Evolutionary conservation across 805 yeast genomes (phyloP), one percentile per base, ranked within the genome.

Genomic region (Cyberlindnera meyerae): DNA sequence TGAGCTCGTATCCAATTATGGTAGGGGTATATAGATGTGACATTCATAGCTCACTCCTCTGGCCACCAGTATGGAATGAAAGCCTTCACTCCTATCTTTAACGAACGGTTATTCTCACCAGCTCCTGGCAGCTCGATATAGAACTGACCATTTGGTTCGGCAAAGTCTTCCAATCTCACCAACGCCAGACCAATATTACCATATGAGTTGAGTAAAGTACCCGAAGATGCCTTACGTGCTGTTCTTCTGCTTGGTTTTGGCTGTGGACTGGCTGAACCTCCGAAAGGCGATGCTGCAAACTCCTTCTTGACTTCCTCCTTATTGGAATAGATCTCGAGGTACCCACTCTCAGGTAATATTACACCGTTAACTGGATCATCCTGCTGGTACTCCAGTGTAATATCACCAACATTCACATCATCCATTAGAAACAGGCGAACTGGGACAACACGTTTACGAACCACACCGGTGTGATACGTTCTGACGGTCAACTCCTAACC

Each of bases 401-500:
- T 24, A 9, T 49, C 40, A 4, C 54, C 37, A 11, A 37, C 36
- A 45, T 39, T 7, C 8, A 16, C 8, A 20, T 45, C 42, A 7
- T 47, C 42, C 11, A 41, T 18, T 5, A 45, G 32, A 27, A 39
- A 49, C 6, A 54, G n/a, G 30, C 63, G 66, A 2, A 81, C 77
- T 0, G 97, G 97, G 31, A 85, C 75, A 3, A 87, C 65, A 37
- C 97, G 66, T 51, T 89, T 88, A 21, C 95, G 69, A n/a, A 89
- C 74, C 2, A 79, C 73, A 4, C 96, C 96, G 22, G 82, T 78
- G 42, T 84, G 85, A 52, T 72, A 80, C 0, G 97, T 82, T 50
- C 98, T 72, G 13, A 89, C 87, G 0, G 97, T 89, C 34, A 93
- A 66, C 57, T 93, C 99, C 60, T 93, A 98, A 1, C 99, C 99